phyloP scores from a whole-genome alignment of 2,329 filamentous ascomycete species.

The Tolypocladium amazonense region DNA sequence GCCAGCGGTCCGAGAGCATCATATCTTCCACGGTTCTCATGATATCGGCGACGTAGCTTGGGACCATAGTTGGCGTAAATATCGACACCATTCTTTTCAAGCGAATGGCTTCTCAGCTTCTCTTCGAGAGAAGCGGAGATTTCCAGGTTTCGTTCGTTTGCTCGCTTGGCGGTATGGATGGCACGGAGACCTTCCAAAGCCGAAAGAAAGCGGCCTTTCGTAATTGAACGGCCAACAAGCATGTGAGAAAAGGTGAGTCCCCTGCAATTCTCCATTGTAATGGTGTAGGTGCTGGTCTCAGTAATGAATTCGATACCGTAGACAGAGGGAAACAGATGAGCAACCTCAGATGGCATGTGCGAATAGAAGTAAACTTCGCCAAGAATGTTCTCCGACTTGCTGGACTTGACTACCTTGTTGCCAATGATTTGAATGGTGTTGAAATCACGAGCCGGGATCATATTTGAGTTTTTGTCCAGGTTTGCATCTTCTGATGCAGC shows the following conservation, averaged over 20 bases:
- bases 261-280: conserved; percentile 17
- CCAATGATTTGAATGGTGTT: conserved; percentile 18
- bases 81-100: background rate
- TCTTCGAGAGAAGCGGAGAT: background rate
- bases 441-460: conserved; percentile 18
- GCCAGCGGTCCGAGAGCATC: conserved; percentile 13
- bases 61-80: conserved; percentile 7
- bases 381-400: conserved; percentile 17
- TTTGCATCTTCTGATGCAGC: conserved; percentile 3
- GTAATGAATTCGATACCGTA: conserved; percentile 15
- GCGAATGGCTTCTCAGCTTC: background rate
- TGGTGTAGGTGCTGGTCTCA: conserved; percentile 14
- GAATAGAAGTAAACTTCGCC: conserved; percentile 22
- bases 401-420: conserved; percentile 19
- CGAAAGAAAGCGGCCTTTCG: conserved; percentile 13
- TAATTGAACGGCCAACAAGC: conserved; percentile 18
- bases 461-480: conserved; percentile 12
- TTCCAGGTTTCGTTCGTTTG: background rate
- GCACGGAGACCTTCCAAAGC: conserved; percentile 14
- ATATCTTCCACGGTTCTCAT: conserved; percentile 10
- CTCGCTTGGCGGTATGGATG: background rate
- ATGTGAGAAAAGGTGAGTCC: conserved; percentile 17
- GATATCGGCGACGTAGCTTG: conserved; percentile 13
- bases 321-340: conserved; percentile 11
- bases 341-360: conserved; percentile 14